Evolutionary conservation across 768 basidiomycete species (phyloP).

Genomic region (Boletellus sp.): DNA sequence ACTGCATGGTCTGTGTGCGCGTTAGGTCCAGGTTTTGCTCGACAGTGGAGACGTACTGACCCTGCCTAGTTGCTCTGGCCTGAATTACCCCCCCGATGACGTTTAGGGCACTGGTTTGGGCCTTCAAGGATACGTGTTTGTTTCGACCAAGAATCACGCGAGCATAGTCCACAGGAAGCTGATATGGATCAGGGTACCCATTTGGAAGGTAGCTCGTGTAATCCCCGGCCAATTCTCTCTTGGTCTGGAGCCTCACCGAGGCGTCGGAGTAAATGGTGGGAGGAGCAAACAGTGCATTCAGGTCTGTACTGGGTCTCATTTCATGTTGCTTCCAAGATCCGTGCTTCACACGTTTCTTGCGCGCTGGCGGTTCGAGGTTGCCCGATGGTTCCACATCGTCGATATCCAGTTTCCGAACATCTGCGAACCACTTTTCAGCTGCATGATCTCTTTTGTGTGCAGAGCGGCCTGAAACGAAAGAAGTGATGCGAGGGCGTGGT

Average conservation of each 20-base stretch:
- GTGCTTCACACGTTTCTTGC: slow-evolving; percentile 2
- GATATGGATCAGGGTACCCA: slow-evolving; percentile 26
- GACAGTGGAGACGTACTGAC: slow-evolving; percentile 7
- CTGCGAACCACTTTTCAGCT: slow-evolving; percentile 24
- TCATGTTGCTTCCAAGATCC: slow-evolving; percentile 12
- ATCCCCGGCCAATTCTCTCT: slow-evolving; percentile 45
- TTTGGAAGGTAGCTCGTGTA: slow-evolving; percentile 46
- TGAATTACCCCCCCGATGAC: slow-evolving; percentile 31
- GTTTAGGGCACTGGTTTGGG: slow-evolving; percentile 38
- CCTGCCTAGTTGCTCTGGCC: slow-evolving; percentile 5
- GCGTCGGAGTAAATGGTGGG: background rate
- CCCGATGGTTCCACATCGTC: background rate
- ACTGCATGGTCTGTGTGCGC: background rate
- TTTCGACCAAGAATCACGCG: slow-evolving; percentile 41
- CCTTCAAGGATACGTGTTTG: slow-evolving; percentile 38
- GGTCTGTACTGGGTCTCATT: slow-evolving; percentile 21
- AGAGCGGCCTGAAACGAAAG: slow-evolving; percentile 21
- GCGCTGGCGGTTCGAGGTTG: background rate
- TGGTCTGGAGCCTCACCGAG: slow-evolving; percentile 22
- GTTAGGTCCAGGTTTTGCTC: background rate
- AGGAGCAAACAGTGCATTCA: slow-evolving; percentile 19
- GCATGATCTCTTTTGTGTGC: slow-evolving; percentile 21
- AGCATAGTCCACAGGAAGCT: slow-evolving; percentile 40
- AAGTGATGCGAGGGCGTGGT: slow-evolving; percentile 9
- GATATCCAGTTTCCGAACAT: slow-evolving; percentile 20